A percentile compares a stretch with the other conserved stretches of the same genome.
Conservation (phyloP, 371 early-diverging fungal genomes). For the Rhizopus stolonifer region DNA sequence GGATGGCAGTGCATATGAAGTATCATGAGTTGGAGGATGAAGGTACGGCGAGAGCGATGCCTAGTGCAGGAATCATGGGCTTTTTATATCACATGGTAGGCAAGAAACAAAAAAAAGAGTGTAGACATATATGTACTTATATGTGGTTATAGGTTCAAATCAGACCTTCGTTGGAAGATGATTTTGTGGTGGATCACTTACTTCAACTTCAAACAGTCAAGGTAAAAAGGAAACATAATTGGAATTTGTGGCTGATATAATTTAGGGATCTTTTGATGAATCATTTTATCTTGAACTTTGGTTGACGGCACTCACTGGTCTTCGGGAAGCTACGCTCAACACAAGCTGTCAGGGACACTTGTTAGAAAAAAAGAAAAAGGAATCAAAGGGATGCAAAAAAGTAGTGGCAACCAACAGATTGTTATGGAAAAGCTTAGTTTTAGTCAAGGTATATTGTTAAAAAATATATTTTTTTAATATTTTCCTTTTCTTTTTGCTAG, state of each 20-base stretch:
- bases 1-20: constrained; percentile 50
- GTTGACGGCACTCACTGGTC: constrained; percentile 44
- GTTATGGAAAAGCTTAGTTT: constrained; percentile 43
- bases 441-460: constrained; percentile 39
- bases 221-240: constrained; percentile 16
- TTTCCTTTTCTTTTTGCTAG: not conserved
- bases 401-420: constrained; percentile 32
- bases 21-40: constrained; percentile 56
- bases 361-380: not conserved
- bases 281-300: constrained; percentile 49
- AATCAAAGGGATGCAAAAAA: constrained; percentile 19
- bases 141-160: constrained; percentile 34
- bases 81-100: constrained; percentile 45
- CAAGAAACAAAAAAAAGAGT: not conserved
- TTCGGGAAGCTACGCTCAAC: constrained; percentile 43
- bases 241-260: no score
- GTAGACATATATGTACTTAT: not conserved
- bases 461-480: not conserved
- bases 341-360: constrained; percentile 29
- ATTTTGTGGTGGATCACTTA: constrained; percentile 39
- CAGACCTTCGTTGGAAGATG: constrained; percentile 40
- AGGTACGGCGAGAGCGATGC: constrained; percentile 54
- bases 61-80: constrained; percentile 53
- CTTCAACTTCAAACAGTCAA: constrained; percentile 47
- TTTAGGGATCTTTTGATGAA: constrained; percentile 49